Conservation (phyloP, 345 rosid species). For the Eucalyptus polyanthemos region DNA sequence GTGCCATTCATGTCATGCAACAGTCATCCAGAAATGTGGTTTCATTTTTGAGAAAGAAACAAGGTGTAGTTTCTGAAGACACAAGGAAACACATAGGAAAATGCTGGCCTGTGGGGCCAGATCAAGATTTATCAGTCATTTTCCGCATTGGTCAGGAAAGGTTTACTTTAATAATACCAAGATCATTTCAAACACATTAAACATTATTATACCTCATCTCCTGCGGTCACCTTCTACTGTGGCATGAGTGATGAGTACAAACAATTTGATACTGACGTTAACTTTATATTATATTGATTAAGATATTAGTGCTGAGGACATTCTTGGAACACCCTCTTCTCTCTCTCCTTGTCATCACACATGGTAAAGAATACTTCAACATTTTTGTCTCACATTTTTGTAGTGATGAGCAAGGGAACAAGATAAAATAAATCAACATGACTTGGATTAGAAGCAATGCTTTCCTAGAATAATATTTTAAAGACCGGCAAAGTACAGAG, state of each 20-base stretch:
- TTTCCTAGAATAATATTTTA: background rate
- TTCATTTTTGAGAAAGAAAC: background rate
- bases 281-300: background rate
- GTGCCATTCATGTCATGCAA: background rate
- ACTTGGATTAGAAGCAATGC: background rate
- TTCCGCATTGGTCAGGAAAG: background rate
- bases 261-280: background rate
- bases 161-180: background rate
- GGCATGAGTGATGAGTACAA: background rate
- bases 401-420: background rate
- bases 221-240: background rate
- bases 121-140: background rate
- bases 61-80: background rate
- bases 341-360: background rate
- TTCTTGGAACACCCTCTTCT: background rate
- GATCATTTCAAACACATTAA: background rate
- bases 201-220: background rate
- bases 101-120: background rate
- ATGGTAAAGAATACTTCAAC: background rate
- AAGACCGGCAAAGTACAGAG: background rate
- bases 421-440: background rate
- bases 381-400: background rate
- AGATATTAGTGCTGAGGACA: background rate
- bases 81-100: background rate
- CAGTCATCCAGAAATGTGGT: background rate